These are phyloP conservation scores for Phytophthora pluvialis DNA, from an alignment of 352 stramenopile species.

Conservation along the genomic window DNA sequence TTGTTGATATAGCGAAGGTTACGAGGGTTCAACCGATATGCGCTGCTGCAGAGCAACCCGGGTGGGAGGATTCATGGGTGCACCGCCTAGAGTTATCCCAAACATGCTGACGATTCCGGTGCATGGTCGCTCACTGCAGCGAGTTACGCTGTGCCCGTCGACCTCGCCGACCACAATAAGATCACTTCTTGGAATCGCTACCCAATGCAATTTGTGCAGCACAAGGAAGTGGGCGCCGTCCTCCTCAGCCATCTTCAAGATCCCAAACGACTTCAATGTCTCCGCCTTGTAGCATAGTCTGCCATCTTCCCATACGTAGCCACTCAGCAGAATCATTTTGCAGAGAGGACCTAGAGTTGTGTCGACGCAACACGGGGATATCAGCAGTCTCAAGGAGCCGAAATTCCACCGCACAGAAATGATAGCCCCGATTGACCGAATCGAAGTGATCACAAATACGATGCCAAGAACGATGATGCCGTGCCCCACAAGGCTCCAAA, in stretches of 20 bases:
- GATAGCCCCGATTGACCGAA: constrained; percentile 29
- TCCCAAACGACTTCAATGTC: constrained; percentile 32
- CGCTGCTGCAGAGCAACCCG: not conserved
- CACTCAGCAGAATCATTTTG: constrained; percentile 33
- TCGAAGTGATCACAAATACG: constrained; percentile 25
- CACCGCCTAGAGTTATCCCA: constrained; percentile 19
- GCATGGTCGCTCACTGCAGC: constrained; percentile 24
- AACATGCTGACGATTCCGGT: constrained; percentile 29
- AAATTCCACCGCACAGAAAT: constrained; percentile 16
- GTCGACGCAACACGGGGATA: constrained; percentile 26
- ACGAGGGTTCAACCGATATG: too few relatives aligned
- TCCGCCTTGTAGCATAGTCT: constrained; percentile 30
- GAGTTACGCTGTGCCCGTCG: constrained; percentile 12
- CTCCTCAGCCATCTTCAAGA: constrained; percentile 33
- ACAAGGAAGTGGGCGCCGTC: constrained; percentile 17
- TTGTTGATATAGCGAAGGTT: too few relatives aligned
- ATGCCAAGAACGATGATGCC: constrained; percentile 36
- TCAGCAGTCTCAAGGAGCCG: constrained; percentile 9
- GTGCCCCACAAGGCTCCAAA: constrained; percentile 35
- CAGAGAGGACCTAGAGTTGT: constrained; percentile 14
- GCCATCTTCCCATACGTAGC: constrained; percentile 34
- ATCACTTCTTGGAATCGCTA: constrained; percentile 22
- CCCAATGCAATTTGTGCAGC: constrained; percentile 26
- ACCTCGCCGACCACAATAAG: constrained; percentile 29
- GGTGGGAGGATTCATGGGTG: not conserved